Base-by-base conservation (phyloP, 2,329 filamentous ascomycete species). In the Aotearoamyces nothofagi region DNA sequence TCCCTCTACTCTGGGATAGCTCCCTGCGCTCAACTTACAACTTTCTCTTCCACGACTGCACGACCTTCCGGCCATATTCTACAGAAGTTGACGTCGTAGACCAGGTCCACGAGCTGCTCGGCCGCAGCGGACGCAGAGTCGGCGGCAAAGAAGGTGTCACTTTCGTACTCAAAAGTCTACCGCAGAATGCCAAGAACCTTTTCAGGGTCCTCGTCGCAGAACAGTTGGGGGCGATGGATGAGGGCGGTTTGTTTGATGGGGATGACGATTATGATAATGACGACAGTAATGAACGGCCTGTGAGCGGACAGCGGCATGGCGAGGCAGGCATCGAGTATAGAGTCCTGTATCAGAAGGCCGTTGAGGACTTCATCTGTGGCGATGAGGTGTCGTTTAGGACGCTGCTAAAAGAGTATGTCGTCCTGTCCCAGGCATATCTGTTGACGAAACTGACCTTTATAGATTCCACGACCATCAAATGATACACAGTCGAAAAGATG, bases 391-490 rank as follows among this genome's bases (percentile, higher is more conserved):
- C 82, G 37, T 96, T 96, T 57, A 68, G 90, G 35, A 93, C 86
- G 15, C 52, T 98, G 48, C 55, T 98, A 37, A 96, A 96, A 56
- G 90, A 98, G 67, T 90, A 54, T 37, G 29, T 5, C 9, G 4
- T 17, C 23, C 16, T 16, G 11, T 29, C 19, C 17, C 8, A 16
- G 15, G 19, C 15, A 20, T 12, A 9, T 22, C 13, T 33, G 27
- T 45, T 8, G n/a, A 20, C n/a, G n/a, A 20, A 20, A 20, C 19
- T 54, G 35, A 59, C 49, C 10, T n/a, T 9, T 12, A 23, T 29
- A 79, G 74, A 53, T 90, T 98, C 52, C 83, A 94, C 49, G 90
- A 98, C 46, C 90, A 98, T 58, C 83, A 94, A 47, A 96, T 98
- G 73, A 79, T 98, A 38, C 82, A 82, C 31, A 92, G 80, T 36